A percentile compares a stretch with the other conserved stretches of the same genome.
Evolutionary conservation across 306 rosid species (phyloP).

Genomic region (Vigna trinervia): DNA sequence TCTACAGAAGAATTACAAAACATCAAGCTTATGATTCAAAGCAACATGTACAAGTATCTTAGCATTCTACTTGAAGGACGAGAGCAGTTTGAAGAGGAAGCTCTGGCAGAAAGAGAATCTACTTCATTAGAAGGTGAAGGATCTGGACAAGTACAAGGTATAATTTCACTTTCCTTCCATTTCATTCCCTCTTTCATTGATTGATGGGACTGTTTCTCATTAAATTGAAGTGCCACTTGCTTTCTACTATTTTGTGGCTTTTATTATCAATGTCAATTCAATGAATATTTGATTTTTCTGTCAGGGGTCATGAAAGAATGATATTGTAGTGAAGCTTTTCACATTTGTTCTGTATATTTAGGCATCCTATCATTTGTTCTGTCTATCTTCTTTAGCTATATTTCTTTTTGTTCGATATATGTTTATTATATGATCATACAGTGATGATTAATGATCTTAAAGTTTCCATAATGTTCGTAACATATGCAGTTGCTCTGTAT

Average conservation of each 20-base stretch:
- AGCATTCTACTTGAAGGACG: slow-evolving; percentile 88
- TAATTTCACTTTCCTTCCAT: slow-evolving; percentile 27
- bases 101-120: slow-evolving; percentile 52
- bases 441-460: slow-evolving; percentile 1
- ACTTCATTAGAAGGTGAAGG: slow-evolving; percentile 46
- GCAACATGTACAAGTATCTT: slow-evolving; percentile 90
- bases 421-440: not conserved
- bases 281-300: slow-evolving; percentile 1
- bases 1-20: slow-evolving; percentile 74
- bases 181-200: not conserved
- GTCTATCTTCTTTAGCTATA: too few relatives aligned
- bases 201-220: slow-evolving; percentile 35
- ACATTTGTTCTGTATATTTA: not conserved
- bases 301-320: not conserved
- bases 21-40: slow-evolving; percentile 88
- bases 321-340: slow-evolving; percentile 13
- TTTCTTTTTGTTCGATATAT: not conserved
- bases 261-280: slow-evolving; percentile 31
- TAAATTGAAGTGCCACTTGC: slow-evolving; percentile 25
- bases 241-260: slow-evolving; percentile 28
- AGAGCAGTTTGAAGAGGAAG: slow-evolving; percentile 92
- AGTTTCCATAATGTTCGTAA: not conserved
- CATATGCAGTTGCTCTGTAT: not conserved
- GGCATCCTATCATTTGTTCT: too few relatives aligned
- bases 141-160: slow-evolving; percentile 58